A percentile compares a stretch with the other conserved stretches of the same genome.
Evolutionary conservation across 2,329 filamentous ascomycete genomes (phyloP).

Genomic region (Coniochaeta hoffmannii): DNA sequence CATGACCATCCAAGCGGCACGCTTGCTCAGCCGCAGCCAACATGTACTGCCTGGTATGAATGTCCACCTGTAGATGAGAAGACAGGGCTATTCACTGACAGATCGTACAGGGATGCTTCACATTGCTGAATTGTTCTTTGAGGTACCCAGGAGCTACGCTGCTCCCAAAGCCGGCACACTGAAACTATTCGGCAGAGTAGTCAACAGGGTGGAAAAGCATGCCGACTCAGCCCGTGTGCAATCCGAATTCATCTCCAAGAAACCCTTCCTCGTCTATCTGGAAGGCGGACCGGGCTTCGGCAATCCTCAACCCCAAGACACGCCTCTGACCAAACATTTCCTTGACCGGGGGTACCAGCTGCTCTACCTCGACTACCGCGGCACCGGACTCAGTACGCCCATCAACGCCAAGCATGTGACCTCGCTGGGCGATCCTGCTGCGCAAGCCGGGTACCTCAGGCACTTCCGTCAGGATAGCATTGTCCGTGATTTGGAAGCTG

Average conservation of each 20-base stretch:
- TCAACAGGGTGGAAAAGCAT: constrained; percentile 56
- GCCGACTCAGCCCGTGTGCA: constrained; percentile 37
- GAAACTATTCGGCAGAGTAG: constrained; percentile 71
- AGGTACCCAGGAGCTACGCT: constrained; percentile 74
- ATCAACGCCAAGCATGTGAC: constrained; percentile 67
- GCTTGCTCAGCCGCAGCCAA: constrained; percentile 1
- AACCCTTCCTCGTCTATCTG: constrained; percentile 63
- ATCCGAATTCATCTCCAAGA: constrained; percentile 23
- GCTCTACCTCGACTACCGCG: constrained; percentile 83
- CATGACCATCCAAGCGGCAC: constrained; percentile 1
- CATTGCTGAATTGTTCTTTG: constrained; percentile 78
- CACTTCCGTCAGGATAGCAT: constrained; percentile 86
- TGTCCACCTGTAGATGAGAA: background rate
- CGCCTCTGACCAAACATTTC: constrained; percentile 60
- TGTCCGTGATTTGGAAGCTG: constrained; percentile 80
- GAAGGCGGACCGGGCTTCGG: constrained; percentile 82
- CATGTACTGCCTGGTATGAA: constrained; percentile 2
- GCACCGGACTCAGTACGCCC: constrained; percentile 77
- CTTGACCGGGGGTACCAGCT: constrained; percentile 78
- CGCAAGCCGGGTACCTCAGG: constrained; percentile 75
- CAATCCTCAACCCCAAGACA: constrained; percentile 67
- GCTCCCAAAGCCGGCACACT: constrained; percentile 54
- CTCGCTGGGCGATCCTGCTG: constrained; percentile 51
- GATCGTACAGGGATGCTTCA: constrained; percentile 56
- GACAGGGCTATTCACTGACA: background rate